A percentile compares a stretch with the other conserved stretches of the same genome.
These are phyloP conservation scores for Boeremia exigua DNA, from an alignment of 2,329 filamentous ascomycete species.

Conservation along the genomic window DNA sequence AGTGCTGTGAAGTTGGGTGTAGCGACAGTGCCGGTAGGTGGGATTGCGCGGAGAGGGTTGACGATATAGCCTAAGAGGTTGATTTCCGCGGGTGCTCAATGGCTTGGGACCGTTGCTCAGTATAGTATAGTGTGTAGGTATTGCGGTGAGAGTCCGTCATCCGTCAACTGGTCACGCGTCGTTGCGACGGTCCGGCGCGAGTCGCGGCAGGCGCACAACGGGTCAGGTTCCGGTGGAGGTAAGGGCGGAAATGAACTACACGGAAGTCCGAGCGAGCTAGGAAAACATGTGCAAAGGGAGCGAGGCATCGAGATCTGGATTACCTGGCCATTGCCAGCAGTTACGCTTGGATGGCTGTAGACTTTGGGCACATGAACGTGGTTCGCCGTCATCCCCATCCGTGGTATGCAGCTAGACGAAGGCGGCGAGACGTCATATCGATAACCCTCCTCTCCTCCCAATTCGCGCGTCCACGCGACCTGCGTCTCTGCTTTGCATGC, in stretches of 20 bases:
- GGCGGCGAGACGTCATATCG: slow-evolving; percentile 24
- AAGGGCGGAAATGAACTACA: slow-evolving; percentile 4
- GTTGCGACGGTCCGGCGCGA: slow-evolving; percentile 18
- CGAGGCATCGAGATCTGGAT: slow-evolving; percentile 1
- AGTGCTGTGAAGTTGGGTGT: slow-evolving; percentile 19
- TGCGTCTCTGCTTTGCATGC: slow-evolving; percentile 10
- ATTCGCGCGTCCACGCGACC: slow-evolving; percentile 14
- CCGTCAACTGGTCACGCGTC: slow-evolving; percentile 28
- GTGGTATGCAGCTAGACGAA: slow-evolving; percentile 10
- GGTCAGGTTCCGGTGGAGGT: slow-evolving; percentile 6
- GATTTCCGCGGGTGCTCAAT: slow-evolving; percentile 1
- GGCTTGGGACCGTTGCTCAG: slow-evolving; percentile 4
- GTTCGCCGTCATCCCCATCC: slow-evolving; percentile 20
- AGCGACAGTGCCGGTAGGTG: slow-evolving; percentile 21
- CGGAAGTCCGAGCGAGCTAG: background rate
- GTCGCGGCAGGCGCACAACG: slow-evolving; percentile 29
- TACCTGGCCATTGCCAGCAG: slow-evolving; percentile 4
- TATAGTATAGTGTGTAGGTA: slow-evolving; percentile 18
- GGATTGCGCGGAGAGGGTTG: slow-evolving; percentile 8
- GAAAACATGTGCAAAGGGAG: slow-evolving; percentile 11
- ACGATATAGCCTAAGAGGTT: background rate
- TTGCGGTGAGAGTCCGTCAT: slow-evolving; percentile 20
- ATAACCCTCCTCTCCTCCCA: slow-evolving; percentile 12
- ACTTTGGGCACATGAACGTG: slow-evolving; percentile 8
- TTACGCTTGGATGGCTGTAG: slow-evolving; percentile 5